These are phyloP conservation scores for Wolfiporia cocos DNA, from an alignment of 1,284 basidiomycete species.

Conservation along the genomic window DNA sequence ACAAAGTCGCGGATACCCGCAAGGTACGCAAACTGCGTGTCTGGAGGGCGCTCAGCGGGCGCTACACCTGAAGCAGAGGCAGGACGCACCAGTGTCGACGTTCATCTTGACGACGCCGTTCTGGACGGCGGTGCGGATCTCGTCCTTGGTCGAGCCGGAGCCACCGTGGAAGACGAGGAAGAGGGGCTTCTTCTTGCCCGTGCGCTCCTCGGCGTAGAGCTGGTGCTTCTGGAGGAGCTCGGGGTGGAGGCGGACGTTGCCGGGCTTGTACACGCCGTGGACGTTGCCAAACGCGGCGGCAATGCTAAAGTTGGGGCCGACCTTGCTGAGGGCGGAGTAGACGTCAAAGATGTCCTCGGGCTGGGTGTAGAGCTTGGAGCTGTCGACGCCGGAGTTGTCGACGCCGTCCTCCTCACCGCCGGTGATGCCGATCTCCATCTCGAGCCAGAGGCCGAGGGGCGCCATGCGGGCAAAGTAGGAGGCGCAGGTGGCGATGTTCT, in stretches of 20 bases:
- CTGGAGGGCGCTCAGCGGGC: too few species aligned
- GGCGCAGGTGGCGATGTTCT: constrained; percentile 93
- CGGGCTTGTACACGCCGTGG: constrained; percentile 94
- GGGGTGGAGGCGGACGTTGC: constrained; percentile 90
- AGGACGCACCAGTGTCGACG: constrained; percentile 70
- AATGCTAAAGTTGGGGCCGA: constrained; percentile 95
- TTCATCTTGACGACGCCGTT: constrained; percentile 99
- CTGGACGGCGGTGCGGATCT: constrained; percentile 89
- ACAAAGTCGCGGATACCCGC: constrained; percentile 77
- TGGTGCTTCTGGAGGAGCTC: constrained; percentile 95
- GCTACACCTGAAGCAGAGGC: constrained; percentile 3
- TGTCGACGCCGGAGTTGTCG: constrained; percentile 94
- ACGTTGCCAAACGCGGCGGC: constrained; percentile 97
- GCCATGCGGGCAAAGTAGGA: constrained; percentile 98
- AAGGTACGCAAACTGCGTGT: constrained; percentile 25
- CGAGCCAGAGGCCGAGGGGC: constrained; percentile 91
- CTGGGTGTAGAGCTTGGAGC: constrained; percentile 93
- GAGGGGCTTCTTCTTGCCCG: constrained; percentile 71
- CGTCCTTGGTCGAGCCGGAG: constrained; percentile 94
- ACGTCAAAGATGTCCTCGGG: constrained; percentile 96
- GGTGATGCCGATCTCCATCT: constrained; percentile 99
- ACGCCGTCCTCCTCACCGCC: constrained; percentile 99
- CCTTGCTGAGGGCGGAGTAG: constrained; percentile 75
- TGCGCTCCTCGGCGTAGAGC: constrained; percentile 66
- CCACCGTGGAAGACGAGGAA: constrained; percentile 99